Evolutionary conservation across 768 basidiomycete genomes (phyloP).

Genomic region (Tulasnella sp.): DNA sequence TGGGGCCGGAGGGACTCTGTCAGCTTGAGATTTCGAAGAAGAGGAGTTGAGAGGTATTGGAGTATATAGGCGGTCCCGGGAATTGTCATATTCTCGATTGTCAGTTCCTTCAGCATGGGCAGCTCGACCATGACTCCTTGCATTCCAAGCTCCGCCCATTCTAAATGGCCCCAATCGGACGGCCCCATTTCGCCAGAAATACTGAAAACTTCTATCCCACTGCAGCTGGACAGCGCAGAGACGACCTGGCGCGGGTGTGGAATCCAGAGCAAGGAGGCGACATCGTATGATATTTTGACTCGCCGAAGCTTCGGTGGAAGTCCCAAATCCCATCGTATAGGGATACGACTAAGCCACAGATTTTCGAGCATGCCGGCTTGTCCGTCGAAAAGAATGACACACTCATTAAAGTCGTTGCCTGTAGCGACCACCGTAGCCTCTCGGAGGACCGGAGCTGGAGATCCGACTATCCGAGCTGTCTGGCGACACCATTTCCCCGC

Average conservation of each 20-base stretch:
- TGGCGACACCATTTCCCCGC: background rate
- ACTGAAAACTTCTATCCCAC: background rate
- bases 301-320: background rate
- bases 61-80: background rate
- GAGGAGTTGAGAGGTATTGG: background rate
- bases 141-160: background rate
- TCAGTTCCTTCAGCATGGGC: background rate
- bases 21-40: background rate
- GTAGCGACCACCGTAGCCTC: background rate
- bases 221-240: too few species aligned
- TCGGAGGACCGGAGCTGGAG: background rate
- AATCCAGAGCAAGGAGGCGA: too few species aligned
- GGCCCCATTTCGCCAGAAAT: background rate
- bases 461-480: background rate
- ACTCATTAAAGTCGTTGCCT: background rate
- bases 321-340: constrained; percentile 2
- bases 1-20: background rate
- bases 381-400: background rate
- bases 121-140: background rate
- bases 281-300: background rate
- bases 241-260: too few species aligned
- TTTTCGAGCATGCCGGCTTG: background rate
- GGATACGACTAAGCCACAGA: background rate
- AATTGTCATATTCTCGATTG: background rate
- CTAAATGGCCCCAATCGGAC: background rate